These are phyloP conservation scores for Populus pruinosa DNA, from an alignment of 345 rosid species.

Conservation along the genomic window DNA sequence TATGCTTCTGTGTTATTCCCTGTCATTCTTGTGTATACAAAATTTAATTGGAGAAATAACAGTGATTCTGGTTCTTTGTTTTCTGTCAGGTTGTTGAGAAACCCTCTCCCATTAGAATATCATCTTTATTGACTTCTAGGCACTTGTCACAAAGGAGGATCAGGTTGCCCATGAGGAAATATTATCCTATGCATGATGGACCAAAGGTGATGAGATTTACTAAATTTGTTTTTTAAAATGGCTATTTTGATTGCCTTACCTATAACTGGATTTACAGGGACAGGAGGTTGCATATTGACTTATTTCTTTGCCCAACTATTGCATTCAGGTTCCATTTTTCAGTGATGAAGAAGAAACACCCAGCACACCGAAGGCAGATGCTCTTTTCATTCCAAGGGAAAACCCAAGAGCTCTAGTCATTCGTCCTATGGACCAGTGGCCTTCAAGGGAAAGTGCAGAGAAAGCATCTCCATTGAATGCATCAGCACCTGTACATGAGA, in stretches of 20 bases:
- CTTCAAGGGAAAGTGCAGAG: constrained; percentile 44
- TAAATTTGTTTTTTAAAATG: neutral
- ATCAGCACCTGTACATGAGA: constrained; percentile 36
- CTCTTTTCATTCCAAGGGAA: constrained; percentile 81
- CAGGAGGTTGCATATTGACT: neutral
- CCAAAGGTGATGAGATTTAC: constrained; percentile 50
- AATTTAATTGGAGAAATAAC: neutral
- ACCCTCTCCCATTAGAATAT: constrained; percentile 68
- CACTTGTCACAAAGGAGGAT: constrained; percentile 73
- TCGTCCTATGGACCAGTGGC: constrained; percentile 55
- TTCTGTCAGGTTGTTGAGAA: constrained; percentile 71
- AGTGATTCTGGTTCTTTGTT: neutral
- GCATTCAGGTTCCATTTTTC: constrained; percentile 83
- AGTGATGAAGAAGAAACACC: constrained; percentile 72
- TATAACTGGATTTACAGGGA: neutral
- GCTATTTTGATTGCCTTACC: neutral
- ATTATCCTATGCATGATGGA: constrained; percentile 61
- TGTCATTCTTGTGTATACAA: neutral
- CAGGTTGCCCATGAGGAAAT: constrained; percentile 72
- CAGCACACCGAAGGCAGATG: constrained; percentile 85
- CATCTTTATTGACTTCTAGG: constrained; percentile 74
- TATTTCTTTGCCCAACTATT: neutral
- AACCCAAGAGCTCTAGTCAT: constrained; percentile 86
- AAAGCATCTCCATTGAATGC: constrained; percentile 49
- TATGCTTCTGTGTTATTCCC: neutral